Percentiles rank a stretch among this genome's conserved stretches.
These are phyloP conservation scores for Colletotrichum melonis DNA, from an alignment of 2,329 filamentous ascomycete genomes.

Conservation along the genomic window DNA sequence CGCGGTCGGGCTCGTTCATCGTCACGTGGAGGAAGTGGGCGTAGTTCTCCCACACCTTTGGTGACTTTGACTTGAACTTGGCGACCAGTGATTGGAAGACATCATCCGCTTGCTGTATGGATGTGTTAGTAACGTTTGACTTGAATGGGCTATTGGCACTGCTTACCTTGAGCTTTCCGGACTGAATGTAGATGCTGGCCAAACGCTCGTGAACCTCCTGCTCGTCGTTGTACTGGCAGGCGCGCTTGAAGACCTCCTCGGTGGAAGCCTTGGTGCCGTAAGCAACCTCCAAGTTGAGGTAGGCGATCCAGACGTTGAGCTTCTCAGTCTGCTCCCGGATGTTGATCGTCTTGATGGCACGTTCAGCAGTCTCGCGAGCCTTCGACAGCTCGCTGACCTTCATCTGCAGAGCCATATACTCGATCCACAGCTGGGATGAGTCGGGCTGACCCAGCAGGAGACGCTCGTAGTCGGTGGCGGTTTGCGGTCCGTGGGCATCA, in stretches of 20 bases:
- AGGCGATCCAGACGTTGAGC: slow-evolving; percentile 93
- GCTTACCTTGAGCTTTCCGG: slow-evolving; percentile 83
- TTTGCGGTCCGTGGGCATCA: slow-evolving; percentile 88
- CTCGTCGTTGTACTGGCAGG: slow-evolving; percentile 93
- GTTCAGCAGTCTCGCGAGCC: slow-evolving; percentile 89
- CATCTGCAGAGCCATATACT: slow-evolving; percentile 99
- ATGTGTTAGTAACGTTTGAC: slow-evolving; percentile 14
- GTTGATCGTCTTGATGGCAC: slow-evolving; percentile 90
- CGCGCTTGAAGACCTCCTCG: slow-evolving; percentile 89
- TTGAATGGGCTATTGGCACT: no score
- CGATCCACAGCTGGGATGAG: slow-evolving; percentile 92
- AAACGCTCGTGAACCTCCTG: slow-evolving; percentile 90
- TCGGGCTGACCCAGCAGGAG: slow-evolving; percentile 92
- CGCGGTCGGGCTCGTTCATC: slow-evolving; percentile 75
- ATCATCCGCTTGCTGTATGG: slow-evolving; percentile 80
- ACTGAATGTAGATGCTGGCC: slow-evolving; percentile 94
- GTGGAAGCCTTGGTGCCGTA: slow-evolving; percentile 87
- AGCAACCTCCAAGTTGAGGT: slow-evolving; percentile 92
- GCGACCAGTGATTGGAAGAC: slow-evolving; percentile 89
- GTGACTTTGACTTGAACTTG: slow-evolving; percentile 85
- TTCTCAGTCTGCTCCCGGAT: slow-evolving; percentile 93
- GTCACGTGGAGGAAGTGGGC: slow-evolving; percentile 90
- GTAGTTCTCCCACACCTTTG: slow-evolving; percentile 92
- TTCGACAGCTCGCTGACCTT: slow-evolving; percentile 89
- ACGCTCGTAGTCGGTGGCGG: slow-evolving; percentile 91